A percentile compares a stretch with the other conserved stretches of the same genome.
Conservation (phyloP, 768 basidiomycete species). For the Atractiella rhizophila region DNA sequence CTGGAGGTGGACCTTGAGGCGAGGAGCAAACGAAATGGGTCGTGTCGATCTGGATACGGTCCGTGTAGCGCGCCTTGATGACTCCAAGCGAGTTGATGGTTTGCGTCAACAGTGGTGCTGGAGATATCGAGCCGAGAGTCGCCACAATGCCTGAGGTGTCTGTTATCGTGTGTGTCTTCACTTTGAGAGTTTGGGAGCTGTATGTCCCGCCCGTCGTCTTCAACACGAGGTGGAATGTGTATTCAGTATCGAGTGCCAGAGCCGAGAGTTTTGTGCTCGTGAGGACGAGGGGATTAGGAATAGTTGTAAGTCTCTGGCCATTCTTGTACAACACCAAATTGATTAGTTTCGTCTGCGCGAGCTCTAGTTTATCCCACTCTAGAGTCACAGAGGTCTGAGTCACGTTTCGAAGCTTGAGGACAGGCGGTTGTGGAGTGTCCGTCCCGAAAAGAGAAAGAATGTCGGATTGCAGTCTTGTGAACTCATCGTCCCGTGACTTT, state of each 20-base stretch:
- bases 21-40: slow-evolving; percentile 95
- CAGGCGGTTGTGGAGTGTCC: slow-evolving; percentile 40
- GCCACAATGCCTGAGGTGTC: slow-evolving; percentile 87
- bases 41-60: slow-evolving; percentile 87
- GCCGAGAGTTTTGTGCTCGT: slow-evolving; percentile 35
- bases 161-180: slow-evolving; percentile 76
- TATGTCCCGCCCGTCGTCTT: slow-evolving; percentile 78
- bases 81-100: slow-evolving; percentile 52
- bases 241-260: slow-evolving; percentile 32
- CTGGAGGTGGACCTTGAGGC: slow-evolving; percentile 37
- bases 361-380: slow-evolving; percentile 68
- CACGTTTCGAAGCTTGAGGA: slow-evolving; percentile 66
- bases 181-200: slow-evolving; percentile 55
- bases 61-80: slow-evolving; percentile 74
- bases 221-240: slow-evolving; percentile 79
- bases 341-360: slow-evolving; percentile 64
- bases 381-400: slow-evolving; percentile 93
- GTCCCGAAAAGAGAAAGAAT: slow-evolving; percentile 54
- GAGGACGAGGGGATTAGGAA: slow-evolving; percentile 55
- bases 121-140: slow-evolving; percentile 57
- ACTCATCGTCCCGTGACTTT: slow-evolving; percentile 49
- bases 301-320: slow-evolving; percentile 58
- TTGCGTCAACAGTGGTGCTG: slow-evolving; percentile 47
- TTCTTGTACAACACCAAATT: slow-evolving; percentile 85
- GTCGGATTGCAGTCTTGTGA: slow-evolving; percentile 56